Percentiles rank a stretch among this genome's conserved stretches.
phyloP scores from a whole-genome alignment of 116 monocot species.

The Thalassia testudinum region DNA sequence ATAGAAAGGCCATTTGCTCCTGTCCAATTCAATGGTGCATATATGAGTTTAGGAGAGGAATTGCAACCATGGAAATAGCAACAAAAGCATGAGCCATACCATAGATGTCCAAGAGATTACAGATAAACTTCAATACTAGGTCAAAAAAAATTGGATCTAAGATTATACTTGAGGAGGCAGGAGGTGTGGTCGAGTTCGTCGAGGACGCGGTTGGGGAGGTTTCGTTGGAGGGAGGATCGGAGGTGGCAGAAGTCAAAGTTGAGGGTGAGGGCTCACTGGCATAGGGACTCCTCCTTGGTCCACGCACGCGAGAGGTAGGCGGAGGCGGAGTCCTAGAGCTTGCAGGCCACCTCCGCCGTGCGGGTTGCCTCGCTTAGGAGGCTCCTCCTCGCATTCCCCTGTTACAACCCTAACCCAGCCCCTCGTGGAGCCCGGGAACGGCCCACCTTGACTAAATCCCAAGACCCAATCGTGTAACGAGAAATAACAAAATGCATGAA shows the following conservation, averaged over 20 bases:
- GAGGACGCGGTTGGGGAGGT: conserved; percentile 45
- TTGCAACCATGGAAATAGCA: too few relatives aligned
- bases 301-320: conserved; percentile 37
- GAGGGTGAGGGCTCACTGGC: conserved; percentile 51
- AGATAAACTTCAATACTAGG: too few relatives aligned
- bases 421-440: too few relatives aligned
- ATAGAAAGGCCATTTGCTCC: conserved; percentile 56
- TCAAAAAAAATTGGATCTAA: too few relatives aligned
- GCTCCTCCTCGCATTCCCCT: conserved; percentile 1
- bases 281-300: conserved; percentile 62
- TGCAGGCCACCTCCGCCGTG: conserved; percentile 44
- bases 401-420: too few relatives aligned
- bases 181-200: conserved; percentile 56
- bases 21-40: conserved; percentile 11
- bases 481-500: too few relatives aligned
- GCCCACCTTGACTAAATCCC: too few relatives aligned
- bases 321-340: conserved; percentile 73
- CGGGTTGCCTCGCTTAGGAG: conserved; percentile 34
- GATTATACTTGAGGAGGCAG: conserved; percentile 15
- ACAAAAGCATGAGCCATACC: too few relatives aligned
- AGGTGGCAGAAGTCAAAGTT: conserved; percentile 57
- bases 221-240: background rate
- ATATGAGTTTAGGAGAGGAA: too few relatives aligned
- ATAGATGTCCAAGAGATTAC: too few relatives aligned
- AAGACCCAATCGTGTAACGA: too few relatives aligned